Conservation (phyloP, 1,139 yeast genomes). For the Nakaseomyces delphensis region DNA sequence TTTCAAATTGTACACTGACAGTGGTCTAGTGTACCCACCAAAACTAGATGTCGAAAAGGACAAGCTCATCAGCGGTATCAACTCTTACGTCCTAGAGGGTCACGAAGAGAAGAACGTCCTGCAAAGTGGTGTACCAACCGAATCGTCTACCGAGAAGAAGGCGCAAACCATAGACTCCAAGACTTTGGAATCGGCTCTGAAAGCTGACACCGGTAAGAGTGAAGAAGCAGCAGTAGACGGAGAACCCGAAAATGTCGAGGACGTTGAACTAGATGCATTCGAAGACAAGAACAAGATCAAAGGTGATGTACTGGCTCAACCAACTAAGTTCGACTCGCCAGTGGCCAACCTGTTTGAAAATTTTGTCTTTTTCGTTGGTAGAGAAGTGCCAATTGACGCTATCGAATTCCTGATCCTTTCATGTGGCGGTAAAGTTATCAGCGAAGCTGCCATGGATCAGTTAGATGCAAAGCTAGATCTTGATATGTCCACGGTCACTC, state of each 20-base stretch:
- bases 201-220: slow-evolving; percentile 30
- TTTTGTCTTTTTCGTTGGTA: slow-evolving; percentile 78
- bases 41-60: slow-evolving; percentile 60
- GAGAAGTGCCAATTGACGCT: slow-evolving; percentile 92
- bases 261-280: slow-evolving; percentile 61
- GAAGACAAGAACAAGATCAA: slow-evolving; percentile 50
- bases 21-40: slow-evolving; percentile 87
- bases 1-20: slow-evolving; percentile 75
- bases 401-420: slow-evolving; percentile 81
- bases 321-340: slow-evolving; percentile 51
- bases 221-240: slow-evolving; percentile 36
- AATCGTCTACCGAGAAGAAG: slow-evolving; percentile 21
- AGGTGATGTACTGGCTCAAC: slow-evolving; percentile 78
- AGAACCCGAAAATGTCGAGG: slow-evolving; percentile 38
- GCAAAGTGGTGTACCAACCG: slow-evolving; percentile 31
- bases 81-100: slow-evolving; percentile 68
- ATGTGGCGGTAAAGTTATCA: slow-evolving; percentile 77
- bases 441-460: slow-evolving; percentile 85
- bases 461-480: slow-evolving; percentile 39
- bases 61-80: slow-evolving; percentile 84
- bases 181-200: slow-evolving; percentile 34
- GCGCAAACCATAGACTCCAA: slow-evolving; percentile 32
- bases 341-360: slow-evolving; percentile 58
- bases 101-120: slow-evolving; percentile 39
- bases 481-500: slow-evolving; percentile 68